Evolutionary conservation across 2,329 filamentous ascomycete genomes (phyloP).

Genomic region (Colletotrichum sp.): DNA sequence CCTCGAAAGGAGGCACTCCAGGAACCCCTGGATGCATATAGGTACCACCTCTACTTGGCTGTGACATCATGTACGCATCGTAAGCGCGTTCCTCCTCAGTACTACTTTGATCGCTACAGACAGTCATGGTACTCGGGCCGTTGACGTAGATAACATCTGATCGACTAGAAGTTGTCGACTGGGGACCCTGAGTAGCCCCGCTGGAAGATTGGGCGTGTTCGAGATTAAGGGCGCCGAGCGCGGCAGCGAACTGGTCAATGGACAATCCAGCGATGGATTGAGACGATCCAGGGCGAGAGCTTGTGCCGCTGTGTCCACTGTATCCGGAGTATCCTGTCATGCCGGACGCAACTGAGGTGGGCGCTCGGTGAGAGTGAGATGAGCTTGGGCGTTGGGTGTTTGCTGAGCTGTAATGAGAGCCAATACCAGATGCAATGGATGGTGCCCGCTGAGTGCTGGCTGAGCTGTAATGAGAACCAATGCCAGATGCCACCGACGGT

Average conservation of each 20-base stretch:
- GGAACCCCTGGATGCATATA: neutral
- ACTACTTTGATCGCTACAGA: neutral
- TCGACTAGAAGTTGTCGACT: neutral
- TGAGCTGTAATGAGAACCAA: neutral
- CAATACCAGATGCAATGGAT: neutral
- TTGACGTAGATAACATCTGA: neutral
- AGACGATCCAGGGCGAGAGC: neutral
- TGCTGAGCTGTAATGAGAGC: neutral
- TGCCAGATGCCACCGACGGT: neutral
- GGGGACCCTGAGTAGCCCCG: neutral
- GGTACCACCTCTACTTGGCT: neutral
- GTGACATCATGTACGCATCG: neutral
- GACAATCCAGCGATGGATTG: neutral
- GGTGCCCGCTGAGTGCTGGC: neutral
- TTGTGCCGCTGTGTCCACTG: neutral
- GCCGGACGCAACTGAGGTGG: neutral
- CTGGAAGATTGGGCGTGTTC: neutral
- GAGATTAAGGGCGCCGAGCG: neutral
- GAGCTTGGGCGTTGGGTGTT: neutral
- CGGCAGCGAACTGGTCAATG: neutral
- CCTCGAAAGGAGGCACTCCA: neutral
- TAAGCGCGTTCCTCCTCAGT: neutral
- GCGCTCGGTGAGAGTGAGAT: neutral
- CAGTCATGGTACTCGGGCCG: neutral
- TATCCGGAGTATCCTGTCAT: neutral